Base-by-base conservation (phyloP, 2,329 filamentous ascomycete genomes). In the Magnaporthiopsis poae region DNA sequence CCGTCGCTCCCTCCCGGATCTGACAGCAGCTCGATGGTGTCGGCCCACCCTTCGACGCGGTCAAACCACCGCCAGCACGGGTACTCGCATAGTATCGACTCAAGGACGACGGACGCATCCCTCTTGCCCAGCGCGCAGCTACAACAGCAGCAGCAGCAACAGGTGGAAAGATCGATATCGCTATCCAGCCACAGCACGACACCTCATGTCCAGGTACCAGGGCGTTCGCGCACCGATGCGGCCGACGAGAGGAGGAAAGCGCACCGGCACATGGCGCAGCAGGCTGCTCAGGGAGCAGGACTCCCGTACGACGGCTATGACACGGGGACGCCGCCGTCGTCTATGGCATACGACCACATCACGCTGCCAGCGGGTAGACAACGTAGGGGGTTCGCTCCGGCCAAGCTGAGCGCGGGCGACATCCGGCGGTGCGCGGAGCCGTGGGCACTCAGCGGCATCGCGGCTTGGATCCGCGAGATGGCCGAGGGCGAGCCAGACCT, bases 171-270 rank as follows among this genome's bases (percentile, higher is more conserved):
- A 72, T 95, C 91, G 7, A 90, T 91, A 46, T 98, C 94, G 36
- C 78, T 98, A 67, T 88, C 90, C 3, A 92, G 87, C 69, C 91
- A 96, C 75, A 91, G 88, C 73, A 91, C 88, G 69, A 90, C 90
- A 9, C 92, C 93, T 46, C 85, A 88, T 67, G 84, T 94, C 36
- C 85, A 90, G 69, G 85, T 92, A 36, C 92, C 95, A n/a, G 89
- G 91, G 59, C 86, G 95, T 67, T 97, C 95, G 52, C 93, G 96
- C 77, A 99, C 95, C 11, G 95, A 99, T 78, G 93, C 93, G 59
- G 90, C 96, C 59, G 89, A 88, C 69, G 85, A 88, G 71, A 81
- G 86, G 59, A 84, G 82, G 71, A 82, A 80, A 66, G 74, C 76
- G 15, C 69, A 77, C 67, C 77, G 74, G 67, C 75, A 85, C 73